phyloP scores from a whole-genome alignment of 305 asterid genomes.

The Fraxinus nigra region DNA sequence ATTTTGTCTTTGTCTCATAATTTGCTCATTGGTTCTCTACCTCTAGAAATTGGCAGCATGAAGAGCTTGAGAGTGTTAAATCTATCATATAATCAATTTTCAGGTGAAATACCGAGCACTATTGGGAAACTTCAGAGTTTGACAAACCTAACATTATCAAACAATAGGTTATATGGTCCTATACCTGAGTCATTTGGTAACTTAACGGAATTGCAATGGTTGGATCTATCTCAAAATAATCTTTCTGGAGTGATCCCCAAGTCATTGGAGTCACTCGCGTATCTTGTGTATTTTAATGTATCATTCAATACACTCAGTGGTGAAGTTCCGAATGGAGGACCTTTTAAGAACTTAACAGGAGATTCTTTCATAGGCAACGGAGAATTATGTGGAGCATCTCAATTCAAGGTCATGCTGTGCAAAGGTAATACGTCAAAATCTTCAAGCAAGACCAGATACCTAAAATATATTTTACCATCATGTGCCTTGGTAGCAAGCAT shows the following conservation, averaged over 20 bases:
- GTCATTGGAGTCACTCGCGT: neutral
- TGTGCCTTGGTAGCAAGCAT: neutral
- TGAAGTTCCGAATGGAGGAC: slow-evolving; percentile 21
- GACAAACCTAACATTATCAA: neutral
- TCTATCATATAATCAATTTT: slow-evolving; percentile 16
- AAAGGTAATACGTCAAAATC: neutral
- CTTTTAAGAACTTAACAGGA: slow-evolving; percentile 17
- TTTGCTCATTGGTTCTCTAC: slow-evolving; percentile 13
- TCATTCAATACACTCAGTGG: slow-evolving; percentile 22
- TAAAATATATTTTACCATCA: neutral
- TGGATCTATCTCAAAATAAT: slow-evolving; percentile 24
- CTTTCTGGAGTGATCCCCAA: slow-evolving; percentile 20
- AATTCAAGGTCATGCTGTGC: slow-evolving; percentile 16
- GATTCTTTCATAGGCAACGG: slow-evolving; percentile 15
- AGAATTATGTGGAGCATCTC: slow-evolving; percentile 24
- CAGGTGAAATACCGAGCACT: slow-evolving; percentile 20
- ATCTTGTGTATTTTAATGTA: slow-evolving; percentile 21
- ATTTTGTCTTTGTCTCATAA: slow-evolving; percentile 1
- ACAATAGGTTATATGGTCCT: slow-evolving; percentile 10
- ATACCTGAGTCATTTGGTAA: slow-evolving; percentile 18
- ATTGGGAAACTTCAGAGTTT: slow-evolving; percentile 15
- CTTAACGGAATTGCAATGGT: neutral
- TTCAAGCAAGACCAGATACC: neutral
- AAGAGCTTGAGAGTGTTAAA: neutral
- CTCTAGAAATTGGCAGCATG: slow-evolving; percentile 19